These are phyloP conservation scores for Pleurotus platypus DNA, from an alignment of 768 basidiomycete species.

Conservation along the genomic window DNA sequence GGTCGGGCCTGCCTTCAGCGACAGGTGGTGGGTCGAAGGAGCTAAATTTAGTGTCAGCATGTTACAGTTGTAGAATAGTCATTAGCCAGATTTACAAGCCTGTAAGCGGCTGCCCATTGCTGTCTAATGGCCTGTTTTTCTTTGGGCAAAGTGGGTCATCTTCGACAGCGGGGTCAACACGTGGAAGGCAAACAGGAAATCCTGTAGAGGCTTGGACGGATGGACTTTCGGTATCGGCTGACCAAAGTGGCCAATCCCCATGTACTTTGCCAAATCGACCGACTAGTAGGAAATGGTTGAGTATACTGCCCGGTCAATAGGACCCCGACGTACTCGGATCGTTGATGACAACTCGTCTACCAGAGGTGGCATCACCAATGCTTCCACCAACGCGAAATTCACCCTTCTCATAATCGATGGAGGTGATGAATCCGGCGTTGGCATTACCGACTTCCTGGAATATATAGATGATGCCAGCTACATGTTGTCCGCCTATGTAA, in stretches of 20 bases:
- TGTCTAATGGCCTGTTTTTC: constrained; percentile 13
- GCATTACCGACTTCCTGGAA: constrained; percentile 14
- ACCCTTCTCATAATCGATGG: constrained; percentile 14
- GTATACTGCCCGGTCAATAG: background rate
- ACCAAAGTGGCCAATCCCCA: constrained; percentile 18
- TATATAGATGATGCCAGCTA: constrained; percentile 14
- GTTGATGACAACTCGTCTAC: constrained; percentile 13
- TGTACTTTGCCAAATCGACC: constrained; percentile 14
- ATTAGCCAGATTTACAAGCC: constrained; percentile 10
- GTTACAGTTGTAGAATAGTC: background rate
- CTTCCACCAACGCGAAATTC: constrained; percentile 12
- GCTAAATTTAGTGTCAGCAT: constrained; percentile 6
- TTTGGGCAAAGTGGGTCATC: constrained; percentile 14
- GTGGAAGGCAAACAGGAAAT: constrained; percentile 9
- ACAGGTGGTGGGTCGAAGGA: constrained; percentile 15
- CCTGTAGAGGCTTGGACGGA: constrained; percentile 14
- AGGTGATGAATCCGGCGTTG: constrained; percentile 15
- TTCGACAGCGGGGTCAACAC: constrained; percentile 11
- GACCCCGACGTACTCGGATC: constrained; percentile 12
- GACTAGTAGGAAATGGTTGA: constrained; percentile 4
- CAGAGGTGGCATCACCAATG: constrained; percentile 11
- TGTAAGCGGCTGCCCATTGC: constrained; percentile 9
- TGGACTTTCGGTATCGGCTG: constrained; percentile 17
- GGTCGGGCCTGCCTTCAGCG: constrained; percentile 13
- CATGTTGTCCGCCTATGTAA: constrained; percentile 11